Evolutionary conservation across 371 early-diverging fungal genomes (phyloP).

Genomic region (Apophysomyces variabilis): DNA sequence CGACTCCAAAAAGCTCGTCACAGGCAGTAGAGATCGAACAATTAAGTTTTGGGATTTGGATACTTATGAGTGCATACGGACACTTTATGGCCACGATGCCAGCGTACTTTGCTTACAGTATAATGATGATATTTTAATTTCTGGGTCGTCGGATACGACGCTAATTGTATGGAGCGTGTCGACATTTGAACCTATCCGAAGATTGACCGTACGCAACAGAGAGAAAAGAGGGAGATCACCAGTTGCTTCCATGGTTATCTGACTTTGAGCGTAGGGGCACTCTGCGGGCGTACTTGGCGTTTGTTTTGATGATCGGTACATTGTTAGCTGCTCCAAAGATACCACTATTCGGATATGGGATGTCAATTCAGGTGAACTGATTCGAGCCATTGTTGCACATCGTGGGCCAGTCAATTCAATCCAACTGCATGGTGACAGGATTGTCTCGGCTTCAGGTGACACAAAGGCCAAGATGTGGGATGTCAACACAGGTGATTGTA

Average conservation of each 20-base stretch:
- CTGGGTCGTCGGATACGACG: conserved; percentile 92
- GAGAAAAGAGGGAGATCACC: background rate
- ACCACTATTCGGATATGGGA: conserved; percentile 90
- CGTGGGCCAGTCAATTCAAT: conserved; percentile 91
- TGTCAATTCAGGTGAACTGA: conserved; percentile 51
- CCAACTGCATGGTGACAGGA: conserved; percentile 65
- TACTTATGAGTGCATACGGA: conserved; percentile 59
- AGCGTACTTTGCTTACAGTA: conserved; percentile 93
- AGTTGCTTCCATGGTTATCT: background rate
- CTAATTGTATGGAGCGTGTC: conserved; percentile 88
- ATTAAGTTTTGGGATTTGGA: conserved; percentile 83
- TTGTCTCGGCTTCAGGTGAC: conserved; percentile 92
- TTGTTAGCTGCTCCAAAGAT: conserved; percentile 95
- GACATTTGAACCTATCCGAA: conserved; percentile 46
- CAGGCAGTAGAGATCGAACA: conserved; percentile 93
- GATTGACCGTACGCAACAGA: conserved; percentile 37
- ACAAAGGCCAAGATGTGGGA: conserved; percentile 90
- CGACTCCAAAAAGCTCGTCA: conserved; percentile 80
- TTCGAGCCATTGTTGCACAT: conserved; percentile 80
- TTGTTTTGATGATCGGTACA: conserved; percentile 69
- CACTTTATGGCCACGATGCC: conserved; percentile 84
- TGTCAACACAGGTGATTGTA: conserved; percentile 66
- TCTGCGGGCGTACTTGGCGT: conserved; percentile 80
- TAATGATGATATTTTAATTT: conserved; percentile 78
- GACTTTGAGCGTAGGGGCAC: conserved; percentile 59